Evolutionary conservation across 768 basidiomycete genomes (phyloP).

Genomic region (Xerocomellus intermedius): DNA sequence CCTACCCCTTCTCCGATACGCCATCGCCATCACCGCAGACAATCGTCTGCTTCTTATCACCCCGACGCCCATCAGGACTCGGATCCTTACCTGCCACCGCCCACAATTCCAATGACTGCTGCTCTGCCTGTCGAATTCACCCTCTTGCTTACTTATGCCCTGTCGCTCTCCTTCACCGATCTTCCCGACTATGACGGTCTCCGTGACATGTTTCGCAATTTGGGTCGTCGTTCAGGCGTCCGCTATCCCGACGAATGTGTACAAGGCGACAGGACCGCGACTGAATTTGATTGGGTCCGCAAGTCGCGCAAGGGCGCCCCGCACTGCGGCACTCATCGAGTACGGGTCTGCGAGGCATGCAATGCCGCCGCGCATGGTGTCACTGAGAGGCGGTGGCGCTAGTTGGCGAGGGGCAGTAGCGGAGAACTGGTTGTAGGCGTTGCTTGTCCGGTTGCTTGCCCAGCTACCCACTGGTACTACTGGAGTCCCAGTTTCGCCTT

Average conservation of each 20-base stretch:
- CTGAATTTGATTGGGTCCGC: constrained; percentile 47
- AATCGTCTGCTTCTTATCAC: constrained; percentile 21
- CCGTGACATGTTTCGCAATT: constrained; percentile 63
- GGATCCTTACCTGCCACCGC: constrained; percentile 5
- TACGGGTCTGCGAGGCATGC: constrained; percentile 35
- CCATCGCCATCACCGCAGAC: constrained; percentile 16
- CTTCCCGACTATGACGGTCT: constrained; percentile 86
- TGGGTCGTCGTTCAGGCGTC: constrained; percentile 54
- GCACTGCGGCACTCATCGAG: constrained; percentile 25
- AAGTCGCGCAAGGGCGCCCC: constrained; percentile 31
- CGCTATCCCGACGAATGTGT: constrained; percentile 31
- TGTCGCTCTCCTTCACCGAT: constrained; percentile 84
- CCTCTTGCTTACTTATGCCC: constrained; percentile 73
- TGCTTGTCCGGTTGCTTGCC: not conserved
- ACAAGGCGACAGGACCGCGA: constrained; percentile 16
- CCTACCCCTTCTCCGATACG: constrained; percentile 21
- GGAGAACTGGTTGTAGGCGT: constrained; percentile 6
- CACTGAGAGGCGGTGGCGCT: constrained; percentile 28
- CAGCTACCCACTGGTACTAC: not conserved
- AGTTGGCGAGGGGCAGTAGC: constrained; percentile 3
- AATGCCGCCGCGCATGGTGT: constrained; percentile 27
- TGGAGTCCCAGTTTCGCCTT: not conserved
- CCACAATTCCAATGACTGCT: constrained; percentile 58
- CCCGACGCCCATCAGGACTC: constrained; percentile 13
- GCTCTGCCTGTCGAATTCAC: constrained; percentile 81